phyloP scores from a whole-genome alignment of 108 stramenopile genomes.

The Conticribra weissflogii region DNA sequence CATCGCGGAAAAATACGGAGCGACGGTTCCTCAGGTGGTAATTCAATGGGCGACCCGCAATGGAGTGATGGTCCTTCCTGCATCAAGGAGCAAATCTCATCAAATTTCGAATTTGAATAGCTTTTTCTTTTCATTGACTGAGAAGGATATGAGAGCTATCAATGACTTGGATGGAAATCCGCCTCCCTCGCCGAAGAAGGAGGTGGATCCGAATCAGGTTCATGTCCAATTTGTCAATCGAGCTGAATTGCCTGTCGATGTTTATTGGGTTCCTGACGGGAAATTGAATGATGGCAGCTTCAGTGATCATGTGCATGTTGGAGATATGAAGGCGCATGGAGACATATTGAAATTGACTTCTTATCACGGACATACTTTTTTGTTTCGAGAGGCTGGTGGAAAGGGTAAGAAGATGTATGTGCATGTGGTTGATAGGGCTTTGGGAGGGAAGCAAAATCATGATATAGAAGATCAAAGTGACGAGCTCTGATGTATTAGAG shows the following conservation, averaged over 20 bases:
- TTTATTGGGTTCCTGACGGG: conserved; percentile 48
- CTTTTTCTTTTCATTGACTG: conserved; percentile 40
- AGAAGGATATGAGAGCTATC: conserved; percentile 48
- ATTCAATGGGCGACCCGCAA: conserved; percentile 63
- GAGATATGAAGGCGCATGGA: conserved; percentile 37
- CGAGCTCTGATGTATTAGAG: conserved; percentile 32
- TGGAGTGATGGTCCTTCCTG: conserved; percentile 61
- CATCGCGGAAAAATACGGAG: conserved; percentile 48
- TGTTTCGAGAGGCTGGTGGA: conserved; percentile 29
- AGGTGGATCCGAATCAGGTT: conserved; percentile 26
- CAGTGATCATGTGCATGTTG: conserved; percentile 42
- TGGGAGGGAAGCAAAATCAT: conserved; percentile 33
- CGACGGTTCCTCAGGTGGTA: conserved; percentile 51
- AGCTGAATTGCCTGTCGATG: conserved; percentile 26
- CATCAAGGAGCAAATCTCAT: conserved; percentile 47
- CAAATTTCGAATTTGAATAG: conserved; percentile 52
- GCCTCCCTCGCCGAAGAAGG: conserved; percentile 14
- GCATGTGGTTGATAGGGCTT: conserved; percentile 30
- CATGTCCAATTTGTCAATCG: conserved; percentile 39
- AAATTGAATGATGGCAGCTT: neutral
- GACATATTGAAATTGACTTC: conserved; percentile 45
- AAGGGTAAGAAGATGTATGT: conserved; percentile 24
- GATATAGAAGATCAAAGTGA: conserved; percentile 41
- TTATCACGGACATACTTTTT: conserved; percentile 62
- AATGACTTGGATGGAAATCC: conserved; percentile 55